Percentiles rank a stretch among this genome's conserved stretches.
Conservation (phyloP, 2,329 filamentous ascomycete genomes). For the Fusarium sp. region DNA sequence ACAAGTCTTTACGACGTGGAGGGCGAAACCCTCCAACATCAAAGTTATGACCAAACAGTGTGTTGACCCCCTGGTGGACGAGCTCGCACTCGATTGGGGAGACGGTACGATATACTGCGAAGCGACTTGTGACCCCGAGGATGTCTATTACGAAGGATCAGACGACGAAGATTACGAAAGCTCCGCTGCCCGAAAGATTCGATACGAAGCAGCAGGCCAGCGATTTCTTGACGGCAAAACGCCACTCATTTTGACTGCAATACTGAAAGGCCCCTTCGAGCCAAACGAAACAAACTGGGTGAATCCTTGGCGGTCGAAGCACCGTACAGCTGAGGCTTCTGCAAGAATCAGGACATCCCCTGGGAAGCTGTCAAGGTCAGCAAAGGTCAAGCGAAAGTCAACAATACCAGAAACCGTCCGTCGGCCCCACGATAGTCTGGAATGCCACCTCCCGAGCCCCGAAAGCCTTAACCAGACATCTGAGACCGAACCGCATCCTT, state of each 20-base stretch:
- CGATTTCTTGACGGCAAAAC: conserved; percentile 67
- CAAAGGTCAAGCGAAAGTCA: conserved; percentile 21
- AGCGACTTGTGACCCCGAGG: conserved; percentile 54
- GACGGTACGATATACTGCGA: conserved; percentile 60
- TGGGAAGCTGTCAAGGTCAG: conserved; percentile 26
- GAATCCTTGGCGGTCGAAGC: conserved; percentile 51
- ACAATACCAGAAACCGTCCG: conserved; percentile 34
- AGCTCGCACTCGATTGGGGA: conserved; percentile 39
- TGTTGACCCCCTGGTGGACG: conserved; percentile 18
- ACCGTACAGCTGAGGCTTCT: conserved; percentile 31
- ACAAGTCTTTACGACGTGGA: conserved; percentile 13
- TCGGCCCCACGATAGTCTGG: conserved; percentile 36
- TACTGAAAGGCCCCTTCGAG: conserved; percentile 71
- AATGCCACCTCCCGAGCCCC: conserved; percentile 57
- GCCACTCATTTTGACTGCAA: conserved; percentile 69
- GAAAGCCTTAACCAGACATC: conserved; percentile 53
- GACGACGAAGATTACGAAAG: conserved; percentile 66
- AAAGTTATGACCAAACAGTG: conserved; percentile 27
- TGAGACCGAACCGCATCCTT: conserved; percentile 45
- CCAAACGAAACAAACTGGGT: conserved; percentile 43
- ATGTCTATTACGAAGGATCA: conserved; percentile 66
- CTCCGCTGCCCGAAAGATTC: conserved; percentile 58
- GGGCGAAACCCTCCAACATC: conserved; percentile 24
- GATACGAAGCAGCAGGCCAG: conserved; percentile 69
- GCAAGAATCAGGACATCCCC: conserved; percentile 32